Evolutionary conservation across 495 filamentous ascomycete genomes (phyloP).

Genomic region (Xylaria cubensis): DNA sequence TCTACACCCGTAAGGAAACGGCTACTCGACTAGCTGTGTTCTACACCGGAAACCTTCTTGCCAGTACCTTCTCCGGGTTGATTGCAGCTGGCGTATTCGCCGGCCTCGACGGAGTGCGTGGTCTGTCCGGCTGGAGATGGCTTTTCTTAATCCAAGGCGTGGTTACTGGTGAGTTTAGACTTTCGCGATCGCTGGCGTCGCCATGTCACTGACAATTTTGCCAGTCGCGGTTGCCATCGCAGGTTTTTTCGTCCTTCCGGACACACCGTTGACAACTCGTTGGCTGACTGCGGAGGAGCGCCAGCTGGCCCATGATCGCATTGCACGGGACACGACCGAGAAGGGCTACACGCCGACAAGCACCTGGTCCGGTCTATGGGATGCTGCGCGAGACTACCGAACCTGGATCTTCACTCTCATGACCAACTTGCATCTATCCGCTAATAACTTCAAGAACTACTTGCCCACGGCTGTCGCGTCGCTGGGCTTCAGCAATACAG

Average conservation of each 20-base stretch:
- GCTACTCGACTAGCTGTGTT: slow-evolving; percentile 33
- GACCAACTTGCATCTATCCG: slow-evolving; percentile 30
- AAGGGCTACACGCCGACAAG: slow-evolving; percentile 28
- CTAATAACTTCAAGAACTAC: slow-evolving; percentile 54
- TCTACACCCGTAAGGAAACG: slow-evolving; percentile 53
- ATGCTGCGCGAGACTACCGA: slow-evolving; percentile 46
- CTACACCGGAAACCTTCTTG: slow-evolving; percentile 35
- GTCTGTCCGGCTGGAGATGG: slow-evolving; percentile 37
- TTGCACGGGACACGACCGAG: slow-evolving; percentile 43
- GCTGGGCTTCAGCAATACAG: slow-evolving; percentile 49
- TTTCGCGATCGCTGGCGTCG: background rate
- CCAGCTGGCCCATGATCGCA: slow-evolving; percentile 44
- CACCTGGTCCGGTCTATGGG: slow-evolving; percentile 45
- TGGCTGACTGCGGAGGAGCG: slow-evolving; percentile 49
- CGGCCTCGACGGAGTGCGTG: slow-evolving; percentile 35
- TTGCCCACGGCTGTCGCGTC: slow-evolving; percentile 56
- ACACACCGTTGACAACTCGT: slow-evolving; percentile 39
- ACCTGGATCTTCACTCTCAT: slow-evolving; percentile 48
- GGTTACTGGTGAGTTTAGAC: slow-evolving; percentile 27
- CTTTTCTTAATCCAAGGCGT: slow-evolving; percentile 42
- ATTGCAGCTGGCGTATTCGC: slow-evolving; percentile 36
- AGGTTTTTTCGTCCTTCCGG: slow-evolving; percentile 51
- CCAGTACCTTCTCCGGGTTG: slow-evolving; percentile 33
- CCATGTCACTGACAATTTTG: background rate
- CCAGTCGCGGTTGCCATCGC: slow-evolving; percentile 43